Evolutionary conservation across 495 filamentous ascomycete species (phyloP).

Genomic region (Daldinia caldariorum): DNA sequence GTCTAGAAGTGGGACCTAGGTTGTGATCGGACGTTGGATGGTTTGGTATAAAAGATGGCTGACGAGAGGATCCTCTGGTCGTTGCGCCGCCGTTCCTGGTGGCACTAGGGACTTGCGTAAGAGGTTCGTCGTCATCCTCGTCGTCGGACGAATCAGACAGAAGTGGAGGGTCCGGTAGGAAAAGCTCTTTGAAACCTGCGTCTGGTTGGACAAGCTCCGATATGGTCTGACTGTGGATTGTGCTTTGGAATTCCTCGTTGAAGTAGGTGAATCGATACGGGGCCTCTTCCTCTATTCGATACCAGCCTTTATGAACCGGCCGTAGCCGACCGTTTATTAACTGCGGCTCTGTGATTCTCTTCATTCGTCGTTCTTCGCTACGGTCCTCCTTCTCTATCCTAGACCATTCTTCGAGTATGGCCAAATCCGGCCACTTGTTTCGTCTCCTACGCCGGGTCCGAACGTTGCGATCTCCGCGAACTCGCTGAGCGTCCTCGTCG

Average conservation of each 20-base stretch:
- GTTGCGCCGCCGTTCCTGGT: conserved; percentile 30
- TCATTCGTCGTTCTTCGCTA: conserved; percentile 84
- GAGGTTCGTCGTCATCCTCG: conserved; percentile 61
- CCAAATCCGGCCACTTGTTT: conserved; percentile 67
- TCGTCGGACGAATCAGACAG: conserved; percentile 70
- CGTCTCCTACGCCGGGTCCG: conserved; percentile 63
- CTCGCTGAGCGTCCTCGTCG: conserved; percentile 70
- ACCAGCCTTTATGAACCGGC: conserved; percentile 83
- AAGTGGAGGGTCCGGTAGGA: conserved; percentile 67
- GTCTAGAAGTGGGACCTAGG: conserved; percentile 32
- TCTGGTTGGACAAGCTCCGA: conserved; percentile 90
- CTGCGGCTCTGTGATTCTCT: conserved; percentile 92
- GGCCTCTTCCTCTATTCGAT: conserved; percentile 85
- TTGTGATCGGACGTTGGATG: conserved; percentile 36
- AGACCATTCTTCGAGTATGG: conserved; percentile 89
- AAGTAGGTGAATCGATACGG: conserved; percentile 98
- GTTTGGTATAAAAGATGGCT: conserved; percentile 50
- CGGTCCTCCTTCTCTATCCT: conserved; percentile 89
- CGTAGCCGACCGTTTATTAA: conserved; percentile 88
- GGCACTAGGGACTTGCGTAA: conserved; percentile 19
- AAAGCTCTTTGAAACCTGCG: conserved; percentile 82
- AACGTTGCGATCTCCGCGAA: conserved; percentile 39
- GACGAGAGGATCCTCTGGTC: conserved; percentile 45
- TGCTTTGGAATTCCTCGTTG: conserved; percentile 93
- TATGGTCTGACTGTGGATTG: conserved; percentile 94